Percentiles rank a stretch among this genome's conserved stretches.
phyloP scores from a whole-genome alignment of 75 land plant genomes.

The Pseudotsuga menziesii region DNA sequence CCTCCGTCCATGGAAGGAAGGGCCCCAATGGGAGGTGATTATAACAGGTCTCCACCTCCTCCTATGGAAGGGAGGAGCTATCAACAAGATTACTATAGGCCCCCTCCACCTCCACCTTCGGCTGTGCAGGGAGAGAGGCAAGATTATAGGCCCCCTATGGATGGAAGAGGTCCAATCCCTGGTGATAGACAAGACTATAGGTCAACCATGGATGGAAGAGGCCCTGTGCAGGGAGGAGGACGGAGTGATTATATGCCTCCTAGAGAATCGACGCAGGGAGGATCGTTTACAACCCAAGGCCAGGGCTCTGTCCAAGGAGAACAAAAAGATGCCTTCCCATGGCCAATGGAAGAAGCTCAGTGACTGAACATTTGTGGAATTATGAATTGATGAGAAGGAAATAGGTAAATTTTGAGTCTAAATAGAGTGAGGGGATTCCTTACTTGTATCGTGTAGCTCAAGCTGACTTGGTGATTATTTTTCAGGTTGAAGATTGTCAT shows the following conservation, averaged over 20 bases:
- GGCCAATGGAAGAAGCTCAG: conserved; percentile 11
- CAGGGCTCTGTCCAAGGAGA: neutral
- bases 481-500: too few relatives aligned
- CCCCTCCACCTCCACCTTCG: neutral
- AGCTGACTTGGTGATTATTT: too few relatives aligned
- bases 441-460: too few relatives aligned
- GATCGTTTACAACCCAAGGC: neutral
- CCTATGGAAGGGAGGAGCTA: neutral
- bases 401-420: too few relatives aligned
- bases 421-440: too few relatives aligned
- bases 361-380: neutral
- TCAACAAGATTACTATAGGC: conserved; percentile 4
- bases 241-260: neutral
- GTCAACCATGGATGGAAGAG: neutral
- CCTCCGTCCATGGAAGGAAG: neutral
- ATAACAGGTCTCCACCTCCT: neutral
- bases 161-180: neutral
- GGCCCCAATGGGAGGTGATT: neutral
- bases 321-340: neutral
- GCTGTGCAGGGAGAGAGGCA: neutral
- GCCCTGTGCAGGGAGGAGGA: neutral
- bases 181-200: conserved; percentile 5
- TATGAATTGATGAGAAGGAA: too few relatives aligned
- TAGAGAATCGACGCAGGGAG: neutral
- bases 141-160: conserved; percentile 5